Evolutionary conservation across 1,284 basidiomycete species (phyloP).

Genomic region (Ceratobasidium sp.): DNA sequence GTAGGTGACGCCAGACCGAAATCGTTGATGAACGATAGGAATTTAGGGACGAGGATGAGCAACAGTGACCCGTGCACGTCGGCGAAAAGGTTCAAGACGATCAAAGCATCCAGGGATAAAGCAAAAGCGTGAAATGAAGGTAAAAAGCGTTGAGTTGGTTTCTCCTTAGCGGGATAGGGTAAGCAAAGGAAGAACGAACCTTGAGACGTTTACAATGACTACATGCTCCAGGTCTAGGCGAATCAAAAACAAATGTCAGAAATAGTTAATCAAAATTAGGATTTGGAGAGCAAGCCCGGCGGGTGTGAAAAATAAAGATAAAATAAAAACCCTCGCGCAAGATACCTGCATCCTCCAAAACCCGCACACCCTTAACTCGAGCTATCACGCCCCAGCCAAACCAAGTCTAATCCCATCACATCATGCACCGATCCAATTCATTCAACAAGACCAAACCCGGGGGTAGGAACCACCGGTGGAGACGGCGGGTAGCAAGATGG

Average conservation of each 20-base stretch:
- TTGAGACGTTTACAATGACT: conserved; percentile 86
- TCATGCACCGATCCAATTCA: neutral
- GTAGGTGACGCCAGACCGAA: neutral
- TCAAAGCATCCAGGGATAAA: neutral
- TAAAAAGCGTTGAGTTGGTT: conserved; percentile 50
- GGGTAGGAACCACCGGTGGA: conserved; percentile 28
- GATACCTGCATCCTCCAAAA: too few relatives aligned
- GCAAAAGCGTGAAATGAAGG: neutral
- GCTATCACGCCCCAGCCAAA: neutral
- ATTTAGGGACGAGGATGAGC: too few relatives aligned
- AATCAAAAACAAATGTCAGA: neutral
- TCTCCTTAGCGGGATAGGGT: conserved; percentile 58
- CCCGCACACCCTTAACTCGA: too few relatives aligned
- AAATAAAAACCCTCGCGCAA: too few relatives aligned
- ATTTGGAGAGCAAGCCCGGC: neutral
- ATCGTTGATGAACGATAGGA: neutral
- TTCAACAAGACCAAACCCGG: conserved; percentile 13
- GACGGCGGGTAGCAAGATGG: neutral
- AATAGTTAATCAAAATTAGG: neutral
- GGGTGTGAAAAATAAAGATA: neutral
- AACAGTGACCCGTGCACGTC: too few relatives aligned
- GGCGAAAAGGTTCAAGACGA: too few relatives aligned
- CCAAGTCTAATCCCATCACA: neutral
- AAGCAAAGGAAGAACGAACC: conserved; percentile 75
- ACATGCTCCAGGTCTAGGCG: conserved; percentile 76